These are phyloP conservation scores for Scenedesmus sp. DNA, from an alignment of 163 green algal genomes.

Conservation along the genomic window DNA sequence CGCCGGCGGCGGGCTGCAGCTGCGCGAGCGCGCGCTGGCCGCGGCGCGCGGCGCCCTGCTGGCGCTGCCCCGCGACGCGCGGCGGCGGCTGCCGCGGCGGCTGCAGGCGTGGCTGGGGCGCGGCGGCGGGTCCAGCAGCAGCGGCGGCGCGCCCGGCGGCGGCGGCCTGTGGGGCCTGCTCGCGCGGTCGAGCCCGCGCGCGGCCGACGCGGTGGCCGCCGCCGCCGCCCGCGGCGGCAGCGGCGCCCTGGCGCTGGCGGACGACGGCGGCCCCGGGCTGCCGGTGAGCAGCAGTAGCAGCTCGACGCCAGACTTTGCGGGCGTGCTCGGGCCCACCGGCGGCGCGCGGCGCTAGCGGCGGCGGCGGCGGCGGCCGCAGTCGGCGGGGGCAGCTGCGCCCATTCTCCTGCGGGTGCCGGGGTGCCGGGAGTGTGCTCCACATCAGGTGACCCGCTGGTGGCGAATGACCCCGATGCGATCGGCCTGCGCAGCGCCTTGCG, in stretches of 20 bases:
- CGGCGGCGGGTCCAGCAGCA: background rate
- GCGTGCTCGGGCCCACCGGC: slow-evolving; percentile 24
- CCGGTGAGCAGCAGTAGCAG: background rate
- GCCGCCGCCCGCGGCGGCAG: background rate
- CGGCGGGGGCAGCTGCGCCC: too few relatives aligned
- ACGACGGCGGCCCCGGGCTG: background rate
- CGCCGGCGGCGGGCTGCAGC: background rate
- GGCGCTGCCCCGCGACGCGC: background rate
- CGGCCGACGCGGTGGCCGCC: background rate
- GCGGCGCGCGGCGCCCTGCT: background rate
- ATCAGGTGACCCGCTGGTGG: too few relatives aligned
- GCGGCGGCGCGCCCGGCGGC: background rate
- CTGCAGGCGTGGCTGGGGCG: background rate
- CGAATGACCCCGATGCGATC: too few relatives aligned
- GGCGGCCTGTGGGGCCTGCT: background rate
- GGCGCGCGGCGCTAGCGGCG: too few relatives aligned
- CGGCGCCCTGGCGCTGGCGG: background rate
- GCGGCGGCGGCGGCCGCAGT: too few relatives aligned
- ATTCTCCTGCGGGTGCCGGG: too few relatives aligned
- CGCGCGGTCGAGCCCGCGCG: background rate
- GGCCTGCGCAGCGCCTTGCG: too few relatives aligned
- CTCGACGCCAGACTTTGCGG: slow-evolving; percentile 40
- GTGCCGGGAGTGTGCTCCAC: too few relatives aligned
- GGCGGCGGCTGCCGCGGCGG: background rate
- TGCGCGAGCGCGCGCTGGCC: background rate